phyloP scores from a whole-genome alignment of 2,329 filamentous ascomycete genomes.

The Alternaria sp. region DNA sequence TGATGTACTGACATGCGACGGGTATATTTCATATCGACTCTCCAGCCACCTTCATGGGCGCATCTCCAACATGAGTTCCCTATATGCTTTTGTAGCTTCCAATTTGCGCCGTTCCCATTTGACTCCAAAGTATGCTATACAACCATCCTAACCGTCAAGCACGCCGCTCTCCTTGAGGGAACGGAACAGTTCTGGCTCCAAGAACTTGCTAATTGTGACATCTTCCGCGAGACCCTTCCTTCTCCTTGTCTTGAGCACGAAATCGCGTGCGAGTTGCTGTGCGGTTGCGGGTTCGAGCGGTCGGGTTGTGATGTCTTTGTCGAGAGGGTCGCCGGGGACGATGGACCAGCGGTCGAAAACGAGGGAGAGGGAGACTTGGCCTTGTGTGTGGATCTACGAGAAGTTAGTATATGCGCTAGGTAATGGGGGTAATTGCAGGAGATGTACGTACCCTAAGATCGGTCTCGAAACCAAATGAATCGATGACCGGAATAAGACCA shows the following conservation, averaged over 20 bases:
- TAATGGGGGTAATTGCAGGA: conserved; percentile 19
- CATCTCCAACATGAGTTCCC: not conserved
- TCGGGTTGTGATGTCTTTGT: conserved; percentile 80
- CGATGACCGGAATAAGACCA: conserved; percentile 92
- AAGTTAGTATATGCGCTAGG: conserved; percentile 5
- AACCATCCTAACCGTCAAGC: conserved; percentile 63
- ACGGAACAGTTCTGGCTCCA: conserved; percentile 92
- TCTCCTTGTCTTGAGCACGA: conserved; percentile 92
- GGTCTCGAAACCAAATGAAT: conserved; percentile 97
- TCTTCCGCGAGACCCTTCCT: conserved; percentile 95
- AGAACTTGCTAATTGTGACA: conserved; percentile 92
- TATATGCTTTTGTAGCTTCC: conserved; percentile 1
- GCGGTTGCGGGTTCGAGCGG: conserved; percentile 87
- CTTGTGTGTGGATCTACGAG: conserved; percentile 81
- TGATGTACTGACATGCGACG: not conserved
- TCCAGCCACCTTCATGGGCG: not conserved
- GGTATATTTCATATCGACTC: conserved; percentile 11
- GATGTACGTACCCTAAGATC: conserved; percentile 68
- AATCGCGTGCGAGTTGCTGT: conserved; percentile 90
- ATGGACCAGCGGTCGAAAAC: conserved; percentile 97
- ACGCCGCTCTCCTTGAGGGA: conserved; percentile 88
- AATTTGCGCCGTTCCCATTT: conserved; percentile 7
- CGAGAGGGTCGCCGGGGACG: conserved; percentile 92
- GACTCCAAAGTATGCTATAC: conserved; percentile 20
- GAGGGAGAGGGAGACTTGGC: conserved; percentile 85